Evolutionary conservation across 169 alveolate species (phyloP).

Genomic region (Plasmodium inui): DNA sequence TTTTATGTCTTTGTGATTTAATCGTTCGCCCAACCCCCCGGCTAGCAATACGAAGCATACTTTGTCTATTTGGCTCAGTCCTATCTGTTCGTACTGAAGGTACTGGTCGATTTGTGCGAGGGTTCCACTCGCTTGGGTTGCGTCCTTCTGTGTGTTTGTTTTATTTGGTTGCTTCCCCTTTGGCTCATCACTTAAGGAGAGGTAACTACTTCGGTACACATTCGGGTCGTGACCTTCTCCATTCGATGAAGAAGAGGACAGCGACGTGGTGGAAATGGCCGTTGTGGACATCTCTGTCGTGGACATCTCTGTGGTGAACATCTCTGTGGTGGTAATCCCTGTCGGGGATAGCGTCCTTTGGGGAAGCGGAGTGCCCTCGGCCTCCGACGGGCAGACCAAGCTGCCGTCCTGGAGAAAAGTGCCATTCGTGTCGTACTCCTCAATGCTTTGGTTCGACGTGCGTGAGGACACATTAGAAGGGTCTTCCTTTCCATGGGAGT

Average conservation of each 20-base stretch:
- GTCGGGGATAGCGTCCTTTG: not conserved
- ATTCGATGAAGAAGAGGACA: not conserved
- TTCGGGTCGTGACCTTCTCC: not conserved
- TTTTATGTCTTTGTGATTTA: slow-evolving; percentile 91
- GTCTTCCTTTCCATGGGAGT: not conserved
- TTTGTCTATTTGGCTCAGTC: slow-evolving; percentile 83
- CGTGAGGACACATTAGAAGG: not conserved
- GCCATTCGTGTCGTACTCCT: not conserved
- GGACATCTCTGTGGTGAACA: not conserved
- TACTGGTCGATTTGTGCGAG: slow-evolving; percentile 73
- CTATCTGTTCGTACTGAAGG: slow-evolving; percentile 87
- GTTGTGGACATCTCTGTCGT: not conserved
- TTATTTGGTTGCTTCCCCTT: not conserved
- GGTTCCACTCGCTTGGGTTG: slow-evolving; percentile 9
- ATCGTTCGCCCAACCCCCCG: slow-evolving; percentile 95
- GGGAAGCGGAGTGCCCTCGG: not conserved
- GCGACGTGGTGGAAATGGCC: not conserved
- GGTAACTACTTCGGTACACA: not conserved
- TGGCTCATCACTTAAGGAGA: not conserved
- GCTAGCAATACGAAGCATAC: slow-evolving; percentile 93
- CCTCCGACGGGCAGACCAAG: not conserved
- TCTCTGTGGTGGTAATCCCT: too few species aligned
- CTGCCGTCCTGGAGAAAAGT: not conserved
- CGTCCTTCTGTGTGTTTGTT: not conserved
- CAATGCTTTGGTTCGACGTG: not conserved